Conservation (phyloP, 2,329 filamentous ascomycete species). For the Ascochyta viciae-villosae region DNA sequence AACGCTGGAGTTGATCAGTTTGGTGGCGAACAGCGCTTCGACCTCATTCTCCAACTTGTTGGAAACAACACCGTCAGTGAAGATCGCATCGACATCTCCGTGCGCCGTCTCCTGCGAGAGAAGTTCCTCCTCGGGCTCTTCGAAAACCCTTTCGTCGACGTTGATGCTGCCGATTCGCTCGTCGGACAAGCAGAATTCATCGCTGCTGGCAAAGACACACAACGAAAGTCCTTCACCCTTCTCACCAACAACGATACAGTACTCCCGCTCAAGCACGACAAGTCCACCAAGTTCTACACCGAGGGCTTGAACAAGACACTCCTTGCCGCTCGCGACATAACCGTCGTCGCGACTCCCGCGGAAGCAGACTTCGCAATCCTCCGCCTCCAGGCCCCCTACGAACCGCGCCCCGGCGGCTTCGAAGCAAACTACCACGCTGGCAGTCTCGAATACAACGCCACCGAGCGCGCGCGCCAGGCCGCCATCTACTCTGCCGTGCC, state of each 20-base stretch:
- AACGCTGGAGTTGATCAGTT: constrained; percentile 62
- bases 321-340: constrained; percentile 41
- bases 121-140: constrained; percentile 62
- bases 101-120: constrained; percentile 56
- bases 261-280: constrained; percentile 35
- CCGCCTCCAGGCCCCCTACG: constrained; percentile 51
- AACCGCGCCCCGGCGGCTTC: constrained; percentile 53
- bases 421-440: constrained; percentile 51
- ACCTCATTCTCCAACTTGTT: constrained; percentile 59
- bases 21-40: constrained; percentile 58
- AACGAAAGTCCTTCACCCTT: constrained; percentile 47
- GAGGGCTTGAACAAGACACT: constrained; percentile 46
- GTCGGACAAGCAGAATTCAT: constrained; percentile 57
- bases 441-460: constrained; percentile 51
- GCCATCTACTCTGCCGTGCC: constrained; percentile 50
- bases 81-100: constrained; percentile 55
- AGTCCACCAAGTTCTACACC: constrained; percentile 43
- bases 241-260: constrained; percentile 46
- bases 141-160: constrained; percentile 60
- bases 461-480: constrained; percentile 49
- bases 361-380: constrained; percentile 54
- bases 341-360: constrained; percentile 43
- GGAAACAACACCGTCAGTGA: constrained; percentile 52
- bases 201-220: constrained; percentile 48
- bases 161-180: constrained; percentile 49